A percentile compares a stretch with the other conserved stretches of the same genome.
These are phyloP conservation scores for Fusarium redolens DNA, from an alignment of 2,329 filamentous ascomycete species.

Conservation along the genomic window DNA sequence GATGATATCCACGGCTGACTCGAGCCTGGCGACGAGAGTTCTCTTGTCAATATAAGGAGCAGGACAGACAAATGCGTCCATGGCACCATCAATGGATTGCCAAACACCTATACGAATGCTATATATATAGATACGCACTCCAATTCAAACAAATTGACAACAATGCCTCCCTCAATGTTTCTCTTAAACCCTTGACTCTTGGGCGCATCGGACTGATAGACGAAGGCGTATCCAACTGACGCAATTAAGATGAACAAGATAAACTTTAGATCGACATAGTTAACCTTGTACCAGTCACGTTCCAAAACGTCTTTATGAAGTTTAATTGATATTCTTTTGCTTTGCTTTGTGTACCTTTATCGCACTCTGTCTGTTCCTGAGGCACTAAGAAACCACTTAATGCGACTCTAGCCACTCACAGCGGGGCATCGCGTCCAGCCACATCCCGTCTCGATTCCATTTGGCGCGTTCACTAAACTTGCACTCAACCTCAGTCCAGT, in stretches of 20 bases:
- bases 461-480: slow-evolving; percentile 37
- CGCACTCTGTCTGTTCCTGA: not conserved
- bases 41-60: slow-evolving; percentile 9
- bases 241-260: not conserved
- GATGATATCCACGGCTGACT: slow-evolving; percentile 14
- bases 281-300: not conserved
- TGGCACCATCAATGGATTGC: not conserved
- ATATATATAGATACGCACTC: slow-evolving; percentile 12
- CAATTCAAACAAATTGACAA: slow-evolving; percentile 30
- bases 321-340: not conserved
- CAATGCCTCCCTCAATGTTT: not conserved
- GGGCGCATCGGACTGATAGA: not conserved
- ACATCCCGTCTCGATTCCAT: slow-evolving; percentile 14
- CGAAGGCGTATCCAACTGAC: not conserved
- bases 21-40: slow-evolving; percentile 5
- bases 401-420: slow-evolving; percentile 41
- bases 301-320: not conserved
- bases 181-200: not conserved
- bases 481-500: slow-evolving; percentile 19
- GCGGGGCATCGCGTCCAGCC: slow-evolving; percentile 45
- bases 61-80: slow-evolving; percentile 16
- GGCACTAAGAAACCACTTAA: slow-evolving; percentile 42
- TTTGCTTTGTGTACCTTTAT: not conserved
- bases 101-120: not conserved
- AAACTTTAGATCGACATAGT: not conserved